Conservation (phyloP, 148 eudicot genomes). For the Fagopyrum homotropicum region DNA sequence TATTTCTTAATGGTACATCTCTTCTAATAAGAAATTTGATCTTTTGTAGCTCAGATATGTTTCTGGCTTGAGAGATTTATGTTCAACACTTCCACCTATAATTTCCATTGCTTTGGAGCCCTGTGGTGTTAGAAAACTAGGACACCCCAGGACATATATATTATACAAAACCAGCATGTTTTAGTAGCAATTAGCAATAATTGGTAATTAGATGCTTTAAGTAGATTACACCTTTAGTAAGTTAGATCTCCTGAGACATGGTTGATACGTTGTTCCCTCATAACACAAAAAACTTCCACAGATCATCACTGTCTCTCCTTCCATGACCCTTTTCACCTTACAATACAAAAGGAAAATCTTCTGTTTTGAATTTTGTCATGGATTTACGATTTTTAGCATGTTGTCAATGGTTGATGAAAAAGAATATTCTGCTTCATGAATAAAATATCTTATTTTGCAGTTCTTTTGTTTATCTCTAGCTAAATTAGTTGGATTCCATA, state of each 20-base stretch:
- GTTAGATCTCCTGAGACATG: neutral
- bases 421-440: conserved; percentile 22
- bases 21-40: neutral
- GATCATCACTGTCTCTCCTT: conserved; percentile 15
- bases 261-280: neutral
- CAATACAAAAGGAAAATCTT: conserved; percentile 20
- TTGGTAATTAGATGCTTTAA: neutral
- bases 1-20: neutral
- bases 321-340: conserved; percentile 23
- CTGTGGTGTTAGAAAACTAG: neutral
- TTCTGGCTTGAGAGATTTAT: neutral
- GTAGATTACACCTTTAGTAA: neutral
- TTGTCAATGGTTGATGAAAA: conserved; percentile 12
- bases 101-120: neutral
- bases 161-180: neutral
- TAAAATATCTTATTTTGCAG: conserved; percentile 9
- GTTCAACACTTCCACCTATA: neutral
- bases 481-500: neutral
- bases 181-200: neutral
- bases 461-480: neutral
- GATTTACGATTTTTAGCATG: conserved; percentile 29
- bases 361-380: conserved; percentile 30
- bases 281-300: neutral
- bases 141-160: neutral
- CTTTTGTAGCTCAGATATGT: neutral